Evolutionary conservation across 768 basidiomycete genomes (phyloP).

Genomic region (Kwoniella dejecticola): DNA sequence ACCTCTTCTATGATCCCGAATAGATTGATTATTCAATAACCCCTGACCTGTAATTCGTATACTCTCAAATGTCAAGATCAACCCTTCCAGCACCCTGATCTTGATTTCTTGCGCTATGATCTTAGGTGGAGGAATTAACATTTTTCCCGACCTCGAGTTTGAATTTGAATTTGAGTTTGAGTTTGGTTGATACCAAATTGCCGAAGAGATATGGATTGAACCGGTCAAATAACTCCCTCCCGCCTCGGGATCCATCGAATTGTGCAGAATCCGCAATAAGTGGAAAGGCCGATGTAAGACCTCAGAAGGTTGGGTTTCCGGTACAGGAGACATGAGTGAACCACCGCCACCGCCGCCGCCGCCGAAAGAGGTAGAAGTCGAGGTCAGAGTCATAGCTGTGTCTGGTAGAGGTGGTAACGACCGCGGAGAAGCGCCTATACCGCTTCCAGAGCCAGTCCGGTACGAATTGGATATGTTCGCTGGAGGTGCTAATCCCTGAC

Average conservation of each 20-base stretch:
- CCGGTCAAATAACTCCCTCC: slow-evolving; percentile 38
- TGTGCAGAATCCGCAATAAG: slow-evolving; percentile 33
- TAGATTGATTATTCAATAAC: slow-evolving; percentile 29
- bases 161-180: background rate
- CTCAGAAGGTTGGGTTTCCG: slow-evolving; percentile 36
- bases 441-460: too few relatives aligned
- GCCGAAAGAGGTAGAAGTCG: too few relatives aligned
- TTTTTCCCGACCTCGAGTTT: background rate
- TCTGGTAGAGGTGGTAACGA: slow-evolving; percentile 27
- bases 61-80: slow-evolving; percentile 32
- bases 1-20: background rate
- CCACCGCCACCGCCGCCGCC: background rate
- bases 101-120: slow-evolving; percentile 44
- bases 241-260: slow-evolving; percentile 41
- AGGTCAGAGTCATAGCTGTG: too few relatives aligned
- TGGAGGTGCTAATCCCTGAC: slow-evolving; percentile 19
- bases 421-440: slow-evolving; percentile 6
- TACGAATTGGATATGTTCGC: slow-evolving; percentile 2
- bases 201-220: slow-evolving; percentile 39
- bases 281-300: slow-evolving; percentile 44
- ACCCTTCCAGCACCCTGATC: slow-evolving; percentile 32
- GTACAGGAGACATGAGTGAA: slow-evolving; percentile 43
- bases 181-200: slow-evolving; percentile 32
- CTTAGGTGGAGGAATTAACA: slow-evolving; percentile 26
- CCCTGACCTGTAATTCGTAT: slow-evolving; percentile 24